A percentile compares a stretch with the other conserved stretches of the same genome.
These are phyloP conservation scores for Apiospora rasikravindrae DNA, from an alignment of 2,329 filamentous ascomycete species.

Conservation along the genomic window DNA sequence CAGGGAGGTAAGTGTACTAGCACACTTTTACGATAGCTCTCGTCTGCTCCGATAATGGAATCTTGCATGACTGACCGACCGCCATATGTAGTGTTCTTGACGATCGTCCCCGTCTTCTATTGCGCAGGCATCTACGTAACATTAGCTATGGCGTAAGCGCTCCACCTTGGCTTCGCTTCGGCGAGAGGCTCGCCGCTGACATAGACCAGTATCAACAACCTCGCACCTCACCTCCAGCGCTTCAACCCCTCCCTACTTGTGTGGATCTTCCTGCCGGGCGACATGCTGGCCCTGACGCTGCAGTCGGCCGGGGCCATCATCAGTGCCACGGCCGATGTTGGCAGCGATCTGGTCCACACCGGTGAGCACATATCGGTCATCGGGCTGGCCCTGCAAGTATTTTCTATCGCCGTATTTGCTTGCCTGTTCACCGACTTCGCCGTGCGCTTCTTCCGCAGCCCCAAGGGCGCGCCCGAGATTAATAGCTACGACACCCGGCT, in stretches of 20 bases:
- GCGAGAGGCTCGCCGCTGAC: conserved; percentile 29
- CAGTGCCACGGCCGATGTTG: conserved; percentile 49
- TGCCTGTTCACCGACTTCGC: conserved; percentile 52
- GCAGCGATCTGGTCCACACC: conserved; percentile 42
- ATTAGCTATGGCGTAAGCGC: conserved; percentile 47
- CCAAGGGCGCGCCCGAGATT: neutral
- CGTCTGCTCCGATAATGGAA: neutral
- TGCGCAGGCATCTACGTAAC: conserved; percentile 71
- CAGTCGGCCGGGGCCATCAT: conserved; percentile 49
- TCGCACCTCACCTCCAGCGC: conserved; percentile 34
- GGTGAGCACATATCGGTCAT: conserved; percentile 56
- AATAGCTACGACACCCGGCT: conserved; percentile 29
- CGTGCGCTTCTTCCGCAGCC: conserved; percentile 31
- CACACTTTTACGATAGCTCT: neutral
- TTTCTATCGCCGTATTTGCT: conserved; percentile 59
- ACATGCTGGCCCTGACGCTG: conserved; percentile 48
- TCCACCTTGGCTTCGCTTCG: conserved; percentile 23
- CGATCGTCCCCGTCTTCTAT: conserved; percentile 60
- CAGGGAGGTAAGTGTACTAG: conserved; percentile 56
- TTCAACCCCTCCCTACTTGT: conserved; percentile 36
- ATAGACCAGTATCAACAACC: conserved; percentile 39
- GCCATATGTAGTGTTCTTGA: conserved; percentile 57
- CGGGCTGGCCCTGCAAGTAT: conserved; percentile 64
- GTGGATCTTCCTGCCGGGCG: conserved; percentile 44
- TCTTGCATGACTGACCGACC: neutral